Evolutionary conservation across 2,329 filamentous ascomycete species (phyloP), one percentile per base, ranked within the genome.

Genomic region (Metarhizium sp.): DNA sequence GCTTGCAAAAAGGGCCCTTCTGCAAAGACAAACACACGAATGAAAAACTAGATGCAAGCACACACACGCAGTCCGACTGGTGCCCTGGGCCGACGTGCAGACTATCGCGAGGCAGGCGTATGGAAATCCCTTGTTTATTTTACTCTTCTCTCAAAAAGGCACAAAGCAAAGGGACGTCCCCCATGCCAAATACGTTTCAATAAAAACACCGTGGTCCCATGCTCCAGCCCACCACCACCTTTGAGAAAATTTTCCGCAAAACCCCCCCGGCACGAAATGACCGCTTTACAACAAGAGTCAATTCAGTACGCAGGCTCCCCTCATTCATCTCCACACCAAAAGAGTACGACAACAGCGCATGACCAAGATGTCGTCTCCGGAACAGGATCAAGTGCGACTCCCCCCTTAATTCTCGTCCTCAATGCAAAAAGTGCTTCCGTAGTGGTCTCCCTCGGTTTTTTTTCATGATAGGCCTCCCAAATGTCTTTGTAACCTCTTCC

Each of bases 201-300:
- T 25, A 25, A 25, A 25, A 25, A 25, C 25, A 25, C 25, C 25
- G 25, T 25, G 25, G 25, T 25, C 25, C 25, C 25, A 25, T 25
- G 25, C 25, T 25, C 25, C 25, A 25, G 25, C 59, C 65, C 67
- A 51, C 59, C 59, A 57, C 56, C 61, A 11, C 32, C 32, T 34
- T 58, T 55, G 7, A 6, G 45, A 29, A 25, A 46, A 30, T 29
- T 48, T 16, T 56, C 60, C 55, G 55, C 58, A 56, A 59, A 55
- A 43, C 57, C 52, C 59, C 13, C 57, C 55, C 43, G 20, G 43
- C 43, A 46, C 18, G 43, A 46, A 46, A 20, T 42, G 43, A 7
- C 43, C 43, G 18, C 18, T 25, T 13, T 42, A 3, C 14, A 42
- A 42, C 13, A 13, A 11, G n/a, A 6, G 6, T 14, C 16, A 45